Conservation (phyloP, 2,329 filamentous ascomycete genomes). For the Exserohilum turcica region DNA sequence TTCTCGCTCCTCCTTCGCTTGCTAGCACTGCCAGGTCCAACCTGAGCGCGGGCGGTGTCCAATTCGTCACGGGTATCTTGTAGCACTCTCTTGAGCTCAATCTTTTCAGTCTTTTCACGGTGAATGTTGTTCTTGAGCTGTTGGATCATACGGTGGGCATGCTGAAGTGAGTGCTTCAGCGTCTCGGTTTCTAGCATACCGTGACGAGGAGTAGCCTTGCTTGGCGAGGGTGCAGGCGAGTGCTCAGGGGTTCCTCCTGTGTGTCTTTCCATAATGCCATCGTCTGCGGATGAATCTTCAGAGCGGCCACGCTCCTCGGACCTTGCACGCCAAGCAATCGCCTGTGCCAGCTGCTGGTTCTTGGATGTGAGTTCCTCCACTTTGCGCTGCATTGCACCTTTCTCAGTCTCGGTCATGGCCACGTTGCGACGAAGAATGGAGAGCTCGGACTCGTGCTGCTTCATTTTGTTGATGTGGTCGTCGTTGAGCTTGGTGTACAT, state of each 20-base stretch:
- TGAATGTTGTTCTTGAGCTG: conserved; percentile 94
- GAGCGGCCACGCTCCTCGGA: conserved; percentile 64
- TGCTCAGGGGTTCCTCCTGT: conserved; percentile 73
- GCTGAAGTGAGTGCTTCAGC: conserved; percentile 87
- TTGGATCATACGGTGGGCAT: conserved; percentile 96
- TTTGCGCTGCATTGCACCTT: conserved; percentile 76
- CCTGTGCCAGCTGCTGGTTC: conserved; percentile 88
- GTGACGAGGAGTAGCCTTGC: conserved; percentile 89
- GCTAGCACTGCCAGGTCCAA: conserved; percentile 51
- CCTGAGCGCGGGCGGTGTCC: conserved; percentile 66
- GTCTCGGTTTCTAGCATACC: conserved; percentile 94
- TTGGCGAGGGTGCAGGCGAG: conserved; percentile 86
- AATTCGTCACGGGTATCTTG: conserved; percentile 94
- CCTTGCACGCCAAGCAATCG: conserved; percentile 75
- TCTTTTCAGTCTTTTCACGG: conserved; percentile 97
- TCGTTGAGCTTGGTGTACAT: conserved; percentile 78
- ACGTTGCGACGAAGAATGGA: conserved; percentile 81
- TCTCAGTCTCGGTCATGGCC: conserved; percentile 77
- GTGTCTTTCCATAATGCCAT: conserved; percentile 61
- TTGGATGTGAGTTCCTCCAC: conserved; percentile 86
- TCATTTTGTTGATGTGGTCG: conserved; percentile 75
- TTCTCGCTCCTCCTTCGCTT: conserved; percentile 64
- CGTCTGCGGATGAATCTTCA: conserved; percentile 57
- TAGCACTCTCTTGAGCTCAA: conserved; percentile 91
- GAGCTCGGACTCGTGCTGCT: conserved; percentile 87